These are phyloP conservation scores for Sporothrix variecibatus DNA, from an alignment of 2,329 filamentous ascomycete genomes.

Conservation along the genomic window DNA sequence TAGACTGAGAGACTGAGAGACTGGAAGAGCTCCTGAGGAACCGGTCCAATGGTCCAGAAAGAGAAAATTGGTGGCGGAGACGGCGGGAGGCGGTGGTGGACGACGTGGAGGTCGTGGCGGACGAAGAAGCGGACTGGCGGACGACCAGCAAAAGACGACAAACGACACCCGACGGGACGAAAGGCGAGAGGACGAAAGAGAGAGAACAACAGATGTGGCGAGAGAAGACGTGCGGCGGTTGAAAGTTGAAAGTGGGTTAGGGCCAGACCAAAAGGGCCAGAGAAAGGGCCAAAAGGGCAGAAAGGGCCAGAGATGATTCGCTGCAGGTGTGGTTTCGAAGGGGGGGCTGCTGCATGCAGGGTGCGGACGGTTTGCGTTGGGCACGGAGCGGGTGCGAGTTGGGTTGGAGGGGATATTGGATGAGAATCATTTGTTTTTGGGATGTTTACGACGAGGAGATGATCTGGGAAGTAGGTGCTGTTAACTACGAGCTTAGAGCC, in stretches of 20 bases:
- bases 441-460: not conserved
- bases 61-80: not conserved
- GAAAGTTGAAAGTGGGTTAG: constrained; percentile 25
- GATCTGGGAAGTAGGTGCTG: not conserved
- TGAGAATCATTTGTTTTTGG: not conserved
- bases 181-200: constrained; percentile 14
- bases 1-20: not conserved
- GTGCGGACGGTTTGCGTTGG: constrained; percentile 21
- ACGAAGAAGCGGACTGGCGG: not conserved
- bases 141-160: not conserved
- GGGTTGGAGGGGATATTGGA: not conserved
- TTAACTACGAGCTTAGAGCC: not conserved
- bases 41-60: not conserved
- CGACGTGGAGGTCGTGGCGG: not conserved
- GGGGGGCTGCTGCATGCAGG: constrained; percentile 23
- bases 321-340: constrained; percentile 3
- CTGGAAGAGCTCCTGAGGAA: not conserved
- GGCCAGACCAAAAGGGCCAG: constrained; percentile 17
- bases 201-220: not conserved
- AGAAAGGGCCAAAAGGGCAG: too few relatives aligned
- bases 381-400: constrained; percentile 17
- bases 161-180: not conserved
- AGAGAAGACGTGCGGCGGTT: not conserved
- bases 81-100: not conserved
- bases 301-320: constrained; percentile 24